Evolutionary conservation across 2,329 filamentous ascomycete species (phyloP).

Genomic region (Epichloe sibirici): DNA sequence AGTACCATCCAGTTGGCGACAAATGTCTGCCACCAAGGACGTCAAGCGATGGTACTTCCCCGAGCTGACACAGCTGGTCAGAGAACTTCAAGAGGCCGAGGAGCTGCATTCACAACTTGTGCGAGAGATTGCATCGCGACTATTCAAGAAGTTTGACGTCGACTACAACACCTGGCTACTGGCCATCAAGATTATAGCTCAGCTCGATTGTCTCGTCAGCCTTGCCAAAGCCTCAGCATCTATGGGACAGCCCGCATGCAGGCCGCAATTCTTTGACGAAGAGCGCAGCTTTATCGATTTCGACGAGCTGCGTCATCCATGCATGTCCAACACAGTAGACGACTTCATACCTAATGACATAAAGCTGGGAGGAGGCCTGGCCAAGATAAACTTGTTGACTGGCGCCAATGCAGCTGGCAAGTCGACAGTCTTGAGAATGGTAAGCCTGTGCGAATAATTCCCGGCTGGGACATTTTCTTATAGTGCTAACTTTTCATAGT

Average conservation of each 20-base stretch:
- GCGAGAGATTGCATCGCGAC: constrained; percentile 70
- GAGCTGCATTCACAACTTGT: constrained; percentile 87
- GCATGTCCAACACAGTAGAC: constrained; percentile 76
- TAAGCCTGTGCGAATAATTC: constrained; percentile 26
- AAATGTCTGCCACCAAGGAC: constrained; percentile 86
- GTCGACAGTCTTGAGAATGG: constrained; percentile 91
- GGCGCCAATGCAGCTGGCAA: constrained; percentile 97
- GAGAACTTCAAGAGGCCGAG: constrained; percentile 82
- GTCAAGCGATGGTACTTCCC: constrained; percentile 92
- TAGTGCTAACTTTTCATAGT: constrained; percentile 34
- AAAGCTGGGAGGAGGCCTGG: constrained; percentile 63
- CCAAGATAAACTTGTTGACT: constrained; percentile 84
- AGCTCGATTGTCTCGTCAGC: constrained; percentile 90
- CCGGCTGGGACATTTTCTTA: neutral
- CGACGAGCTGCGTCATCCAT: constrained; percentile 83
- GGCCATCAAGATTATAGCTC: constrained; percentile 79
- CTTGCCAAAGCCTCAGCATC: constrained; percentile 78
- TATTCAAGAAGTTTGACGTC: constrained; percentile 80
- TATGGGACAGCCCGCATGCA: constrained; percentile 76
- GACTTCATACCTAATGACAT: constrained; percentile 98
- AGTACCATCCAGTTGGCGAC: constrained; percentile 79
- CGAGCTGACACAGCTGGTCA: constrained; percentile 69
- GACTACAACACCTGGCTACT: constrained; percentile 77
- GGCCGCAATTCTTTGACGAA: constrained; percentile 75
- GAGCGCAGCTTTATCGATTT: constrained; percentile 86